Evolutionary conservation across 345 rosid genomes (phyloP), one percentile per base, ranked within the genome.

Genomic region (Brassica nigra): DNA sequence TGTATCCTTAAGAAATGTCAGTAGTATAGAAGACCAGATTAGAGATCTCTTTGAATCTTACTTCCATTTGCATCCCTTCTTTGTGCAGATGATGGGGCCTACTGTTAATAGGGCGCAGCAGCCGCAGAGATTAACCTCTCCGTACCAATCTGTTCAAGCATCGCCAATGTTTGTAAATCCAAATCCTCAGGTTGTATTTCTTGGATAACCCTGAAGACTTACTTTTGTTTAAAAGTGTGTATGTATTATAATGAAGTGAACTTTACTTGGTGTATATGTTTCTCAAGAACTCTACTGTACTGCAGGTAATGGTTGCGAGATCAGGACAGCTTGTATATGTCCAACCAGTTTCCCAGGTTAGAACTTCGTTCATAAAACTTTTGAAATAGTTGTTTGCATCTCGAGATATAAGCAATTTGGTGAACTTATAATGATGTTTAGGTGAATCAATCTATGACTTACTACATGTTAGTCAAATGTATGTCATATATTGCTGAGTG

Each of bases 281-380:
- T 66, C 74, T 66, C 52, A 69, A 37, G 64, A 63, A 49, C 58
- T 66, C 33, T 44, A 44, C 27, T 65, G 36, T 77, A 34, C 78
- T 58, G 49, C 80, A 94, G 98, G 89, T 90, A 69, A 78, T 89
- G 94, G 83, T 87, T 80, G 89, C 89, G 74, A 90, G 90, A 69
- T 6, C 87, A 16, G 94, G 94, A 59, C 98, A 90, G 84, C 86
- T 88, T 73, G 76, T 90, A 14, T 89, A 84, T 76, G n/a, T 92
- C 85, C 93, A 89, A 63, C 90, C 98, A 77, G 86, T 90, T 84
- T 64, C 91, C 70, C 92, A 88, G 80, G 97, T 94, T 85, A 87
- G 91, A 81, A 76, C 36, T 54, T 71, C 31, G 16, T 70, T 18
- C 57, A 70, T 31, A 8, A 8, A 30, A 10, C 27, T 10, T 68